phyloP scores from a whole-genome alignment of 1,284 basidiomycete genomes.

The Ustilago trichophora region DNA sequence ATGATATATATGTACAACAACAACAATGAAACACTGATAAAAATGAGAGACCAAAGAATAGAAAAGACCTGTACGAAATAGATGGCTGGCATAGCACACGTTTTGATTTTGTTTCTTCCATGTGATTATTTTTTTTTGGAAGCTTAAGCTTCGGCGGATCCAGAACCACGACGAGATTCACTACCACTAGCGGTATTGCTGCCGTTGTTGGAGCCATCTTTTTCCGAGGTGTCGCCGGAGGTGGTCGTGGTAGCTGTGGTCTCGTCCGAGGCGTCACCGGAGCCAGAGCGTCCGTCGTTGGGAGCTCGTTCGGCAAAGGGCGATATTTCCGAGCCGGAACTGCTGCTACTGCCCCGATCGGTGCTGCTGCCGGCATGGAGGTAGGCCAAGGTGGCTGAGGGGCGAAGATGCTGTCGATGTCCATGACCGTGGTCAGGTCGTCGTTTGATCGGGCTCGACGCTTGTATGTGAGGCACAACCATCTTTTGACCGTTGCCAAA shows the following conservation, averaged over 20 bases:
- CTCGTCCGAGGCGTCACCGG: conserved; percentile 46
- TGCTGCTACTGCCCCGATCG: conserved; percentile 40
- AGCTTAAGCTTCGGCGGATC: conserved; percentile 14
- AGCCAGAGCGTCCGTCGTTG: conserved; percentile 31
- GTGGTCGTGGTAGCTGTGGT: conserved; percentile 41
- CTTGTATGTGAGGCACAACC: conserved; percentile 22
- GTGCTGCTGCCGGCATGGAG: conserved; percentile 34
- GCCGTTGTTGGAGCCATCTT: conserved; percentile 36
- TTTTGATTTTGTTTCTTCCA: too few species aligned
- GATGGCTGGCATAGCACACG: too few species aligned
- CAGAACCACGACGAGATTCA: conserved; percentile 34
- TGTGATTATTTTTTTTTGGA: too few species aligned
- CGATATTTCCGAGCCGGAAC: conserved; percentile 32
- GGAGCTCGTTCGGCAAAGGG: conserved; percentile 26
- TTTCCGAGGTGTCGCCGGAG: conserved; percentile 47
- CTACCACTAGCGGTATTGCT: conserved; percentile 32
- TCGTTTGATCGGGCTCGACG: conserved; percentile 41
- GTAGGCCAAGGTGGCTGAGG: conserved; percentile 29
- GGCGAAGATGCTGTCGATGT: conserved; percentile 48
- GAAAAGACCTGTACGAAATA: too few species aligned
- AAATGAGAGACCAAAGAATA: too few species aligned
- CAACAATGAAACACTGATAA: too few species aligned
- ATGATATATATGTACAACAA: too few species aligned
- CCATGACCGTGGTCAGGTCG: conserved; percentile 49
- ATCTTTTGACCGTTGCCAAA: conserved; percentile 5